Base-by-base conservation (phyloP, 768 basidiomycete genomes). In the Serpula lacrymans region DNA sequence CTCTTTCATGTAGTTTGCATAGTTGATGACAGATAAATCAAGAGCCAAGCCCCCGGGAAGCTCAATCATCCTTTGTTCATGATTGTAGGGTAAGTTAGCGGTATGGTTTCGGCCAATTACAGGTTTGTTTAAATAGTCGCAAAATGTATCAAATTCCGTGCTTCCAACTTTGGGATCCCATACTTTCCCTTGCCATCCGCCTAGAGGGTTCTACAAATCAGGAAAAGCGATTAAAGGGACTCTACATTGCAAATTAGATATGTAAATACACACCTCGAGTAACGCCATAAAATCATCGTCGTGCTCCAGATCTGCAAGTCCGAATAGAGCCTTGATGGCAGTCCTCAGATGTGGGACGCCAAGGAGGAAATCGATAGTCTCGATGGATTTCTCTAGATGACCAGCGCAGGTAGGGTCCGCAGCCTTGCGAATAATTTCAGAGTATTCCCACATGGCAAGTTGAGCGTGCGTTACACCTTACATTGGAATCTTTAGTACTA, bases 391-490 rank as follows among this genome's bases (percentile, higher is more conserved):
- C 51, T 78, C 71, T 23, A 88, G 64, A 48, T 78, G 76, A 7
- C 54, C 51, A 5, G 79, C 75, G 57, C 85, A 90, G 27, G 60
- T 68, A 0, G 75, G 71, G 50, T 87, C 78, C 3, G 85, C 84
- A 18, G 76, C 81, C 11, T 65, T 69, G 37, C 86, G 75, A 48
- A 88, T 85, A 52, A 94, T 73, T 28, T 91, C 88, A 73, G 82
- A 83, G 62, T 94, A 96, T 60, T 95, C 79, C 80, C 90, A 91
- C 52, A 86, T 88, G 47, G 78, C 68, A 24, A 93, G 62, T 6
- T 77, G 60, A 2, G 94, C 92, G 52, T 94, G 90, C 0, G 89
- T 94, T 6, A 96, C 94, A 23, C 68, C 88, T 90, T 50, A 40
- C 17, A 25, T 36, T 22, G 24, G 4, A 41, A 22, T 22, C 12